Evolutionary conservation across 495 filamentous ascomycete species (phyloP).

Genomic region (Gamarada debralockiae): DNA sequence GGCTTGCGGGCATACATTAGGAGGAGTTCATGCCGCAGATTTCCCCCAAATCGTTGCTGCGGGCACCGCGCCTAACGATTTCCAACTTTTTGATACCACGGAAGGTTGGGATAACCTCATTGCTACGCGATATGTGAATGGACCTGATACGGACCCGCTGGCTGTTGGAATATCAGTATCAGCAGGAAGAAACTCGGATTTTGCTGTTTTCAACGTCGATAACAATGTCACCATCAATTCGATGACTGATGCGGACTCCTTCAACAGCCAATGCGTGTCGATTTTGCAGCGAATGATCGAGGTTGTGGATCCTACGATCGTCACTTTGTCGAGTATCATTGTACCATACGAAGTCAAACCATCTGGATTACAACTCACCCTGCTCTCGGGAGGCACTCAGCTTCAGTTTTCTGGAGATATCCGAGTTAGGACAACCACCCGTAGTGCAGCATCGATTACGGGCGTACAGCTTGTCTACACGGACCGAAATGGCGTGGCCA

Average conservation of each 20-base stretch:
- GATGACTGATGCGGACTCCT: constrained; percentile 40
- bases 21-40: constrained; percentile 52
- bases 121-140: constrained; percentile 51
- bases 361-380: constrained; percentile 37
- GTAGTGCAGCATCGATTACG: constrained; percentile 23
- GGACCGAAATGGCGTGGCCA: constrained; percentile 28
- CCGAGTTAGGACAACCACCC: constrained; percentile 33
- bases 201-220: constrained; percentile 54
- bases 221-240: constrained; percentile 48
- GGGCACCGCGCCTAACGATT: constrained; percentile 42
- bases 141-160: constrained; percentile 48
- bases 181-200: constrained; percentile 44
- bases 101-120: constrained; percentile 51
- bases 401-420: constrained; percentile 36
- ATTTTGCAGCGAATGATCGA: constrained; percentile 60
- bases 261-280: constrained; percentile 40
- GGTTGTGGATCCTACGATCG: constrained; percentile 43
- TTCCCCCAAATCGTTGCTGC: constrained; percentile 50
- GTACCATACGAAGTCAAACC: constrained; percentile 58
- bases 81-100: constrained; percentile 35
- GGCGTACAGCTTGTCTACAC: constrained; percentile 33
- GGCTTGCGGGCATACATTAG: constrained; percentile 60
- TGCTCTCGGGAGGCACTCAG: constrained; percentile 30
- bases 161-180: constrained; percentile 42
- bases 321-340: constrained; percentile 46